Percentiles rank a stretch among this genome's conserved stretches.
Conservation (phyloP, 2,329 filamentous ascomycete species). For the Lachnellula willkommii region DNA sequence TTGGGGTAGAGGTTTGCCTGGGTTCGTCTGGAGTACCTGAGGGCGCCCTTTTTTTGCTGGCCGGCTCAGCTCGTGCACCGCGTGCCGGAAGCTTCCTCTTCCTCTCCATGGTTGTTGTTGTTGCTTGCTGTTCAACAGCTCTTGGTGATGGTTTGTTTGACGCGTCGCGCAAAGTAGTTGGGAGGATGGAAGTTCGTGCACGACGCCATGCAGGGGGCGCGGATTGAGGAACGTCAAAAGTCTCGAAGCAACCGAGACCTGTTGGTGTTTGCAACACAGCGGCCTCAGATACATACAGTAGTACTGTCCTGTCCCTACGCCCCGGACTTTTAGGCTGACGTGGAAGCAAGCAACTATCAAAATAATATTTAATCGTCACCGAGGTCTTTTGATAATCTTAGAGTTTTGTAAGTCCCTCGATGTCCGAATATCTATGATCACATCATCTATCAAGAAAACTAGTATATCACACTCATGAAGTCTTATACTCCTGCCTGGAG, state of each 20-base stretch:
- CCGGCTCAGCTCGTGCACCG: constrained; percentile 55
- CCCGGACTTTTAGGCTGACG: neutral
- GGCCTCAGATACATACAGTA: constrained; percentile 1
- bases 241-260: constrained; percentile 7
- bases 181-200: neutral
- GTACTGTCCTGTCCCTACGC: neutral
- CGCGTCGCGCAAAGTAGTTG: neutral
- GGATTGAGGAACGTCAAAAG: constrained; percentile 17
- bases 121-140: constrained; percentile 8
- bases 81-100: constrained; percentile 62
- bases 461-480: neutral
- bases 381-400: neutral
- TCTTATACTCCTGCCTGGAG: neutral
- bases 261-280: constrained; percentile 10
- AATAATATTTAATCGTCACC: neutral
- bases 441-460: neutral
- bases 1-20: constrained; percentile 43
- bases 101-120: constrained; percentile 48
- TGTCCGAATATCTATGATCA: neutral
- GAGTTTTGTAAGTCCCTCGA: neutral
- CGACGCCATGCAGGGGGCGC: neutral
- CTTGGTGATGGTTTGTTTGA: constrained; percentile 10
- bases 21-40: constrained; percentile 48
- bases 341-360: neutral
- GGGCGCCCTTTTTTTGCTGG: constrained; percentile 52